Base-by-base conservation (phyloP, 768 basidiomycete species). In the Boletus reticuloceps region DNA sequence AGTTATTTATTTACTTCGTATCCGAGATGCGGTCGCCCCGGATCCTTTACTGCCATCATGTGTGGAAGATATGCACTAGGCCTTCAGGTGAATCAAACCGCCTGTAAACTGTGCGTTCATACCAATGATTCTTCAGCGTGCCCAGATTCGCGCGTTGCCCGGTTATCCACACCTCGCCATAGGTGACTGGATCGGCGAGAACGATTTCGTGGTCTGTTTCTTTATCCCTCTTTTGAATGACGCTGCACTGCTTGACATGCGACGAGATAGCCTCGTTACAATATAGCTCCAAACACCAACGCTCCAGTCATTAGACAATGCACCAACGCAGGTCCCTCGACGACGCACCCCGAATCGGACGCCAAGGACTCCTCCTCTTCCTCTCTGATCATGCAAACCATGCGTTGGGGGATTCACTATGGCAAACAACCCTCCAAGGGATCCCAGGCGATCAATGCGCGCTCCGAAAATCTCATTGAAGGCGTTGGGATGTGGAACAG, bases 321-420 rank as follows among this genome's bases (percentile, higher is more conserved):
- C 38, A 62, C 44, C 1, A 11, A 22, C 17, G 54, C 54, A 14
- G 47, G 60, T 25, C 36, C 53, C 7, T 12, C 46, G 32, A 44
- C 17, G 29, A 19, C 42, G 16, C 19, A 37, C 19, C 10, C 38
- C 5, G 46, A 59, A 32, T 20, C 40, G 1, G 55, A 55, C 32
- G 36, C 56, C 19, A 25, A 49, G 4, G 58, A 32, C 31, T 53
- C 19, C 50, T 50, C 10, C 53, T 56, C 62, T 36, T 12, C 64
- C n/a, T 31, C 69, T 13, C 70, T 85, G 19, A 74, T 88, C 22
- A 68, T 95, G 58, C 89, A 91, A 36, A 87, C 88, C 0, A 93
- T 92, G 91, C 86, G 80, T 55, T 98, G 94, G 94, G 94, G 95
- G 8, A 76, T 95, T 1, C 91, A 91, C 66, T 75, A 80, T 51